Evolutionary conservation across 805 yeast genomes (phyloP).

Genomic region (Blastobotrys terrestris): DNA sequence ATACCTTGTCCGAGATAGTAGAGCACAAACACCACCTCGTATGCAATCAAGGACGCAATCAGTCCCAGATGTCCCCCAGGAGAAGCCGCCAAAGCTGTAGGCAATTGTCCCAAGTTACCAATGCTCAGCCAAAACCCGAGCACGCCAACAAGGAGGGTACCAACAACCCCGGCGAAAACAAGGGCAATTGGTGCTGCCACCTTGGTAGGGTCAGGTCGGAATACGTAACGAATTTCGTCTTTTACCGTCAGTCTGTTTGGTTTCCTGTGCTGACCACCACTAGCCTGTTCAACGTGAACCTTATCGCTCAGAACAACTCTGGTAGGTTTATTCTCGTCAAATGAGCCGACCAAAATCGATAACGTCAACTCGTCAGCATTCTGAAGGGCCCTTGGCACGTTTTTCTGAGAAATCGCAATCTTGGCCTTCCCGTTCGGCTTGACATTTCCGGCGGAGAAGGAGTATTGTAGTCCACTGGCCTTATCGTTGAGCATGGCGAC

Average conservation of each 20-base stretch:
- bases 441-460: slow-evolving; percentile 24
- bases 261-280: background rate
- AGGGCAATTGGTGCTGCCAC: slow-evolving; percentile 48
- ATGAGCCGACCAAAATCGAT: slow-evolving; percentile 27
- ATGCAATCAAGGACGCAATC: slow-evolving; percentile 40
- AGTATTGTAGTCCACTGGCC: slow-evolving; percentile 22
- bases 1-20: slow-evolving; percentile 58
- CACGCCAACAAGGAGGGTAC: slow-evolving; percentile 38
- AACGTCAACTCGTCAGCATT: slow-evolving; percentile 21
- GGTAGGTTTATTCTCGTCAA: slow-evolving; percentile 21
- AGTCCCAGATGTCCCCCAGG: slow-evolving; percentile 39
- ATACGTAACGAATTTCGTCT: slow-evolving; percentile 60
- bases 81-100: slow-evolving; percentile 29
- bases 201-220: slow-evolving; percentile 48
- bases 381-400: slow-evolving; percentile 28
- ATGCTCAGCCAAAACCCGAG: slow-evolving; percentile 30
- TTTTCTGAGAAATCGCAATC: slow-evolving; percentile 26
- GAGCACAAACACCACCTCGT: slow-evolving; percentile 48
- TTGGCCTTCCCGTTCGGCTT: slow-evolving; percentile 31
- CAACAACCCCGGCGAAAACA: slow-evolving; percentile 42
- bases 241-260: slow-evolving; percentile 34
- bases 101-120: slow-evolving; percentile 24
- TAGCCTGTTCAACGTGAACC: background rate
- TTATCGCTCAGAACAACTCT: slow-evolving; percentile 15
- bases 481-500: slow-evolving; percentile 22